phyloP scores from a whole-genome alignment of 1,284 basidiomycete genomes.

The Hortiboletus rubellus region DNA sequence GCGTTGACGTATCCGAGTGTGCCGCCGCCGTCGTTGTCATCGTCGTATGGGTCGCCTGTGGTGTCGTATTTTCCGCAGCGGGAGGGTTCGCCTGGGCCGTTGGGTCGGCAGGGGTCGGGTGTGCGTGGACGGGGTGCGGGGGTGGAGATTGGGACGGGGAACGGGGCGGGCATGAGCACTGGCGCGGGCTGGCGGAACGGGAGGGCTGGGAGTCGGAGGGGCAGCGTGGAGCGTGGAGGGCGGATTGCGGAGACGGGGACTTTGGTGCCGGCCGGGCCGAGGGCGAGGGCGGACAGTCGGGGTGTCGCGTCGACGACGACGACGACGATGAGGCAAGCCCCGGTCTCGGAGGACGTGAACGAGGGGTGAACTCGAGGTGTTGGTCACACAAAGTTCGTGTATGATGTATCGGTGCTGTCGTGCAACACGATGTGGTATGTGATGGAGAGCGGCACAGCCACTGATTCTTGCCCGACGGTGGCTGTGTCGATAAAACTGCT shows the following conservation, averaged over 20 bases:
- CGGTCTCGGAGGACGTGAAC: neutral
- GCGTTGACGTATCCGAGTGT: slow-evolving; percentile 63
- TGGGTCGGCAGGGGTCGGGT: slow-evolving; percentile 52
- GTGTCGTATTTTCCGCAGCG: slow-evolving; percentile 47
- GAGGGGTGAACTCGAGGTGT: slow-evolving; percentile 1
- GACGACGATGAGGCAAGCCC: neutral
- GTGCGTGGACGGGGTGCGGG: slow-evolving; percentile 43
- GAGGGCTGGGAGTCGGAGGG: slow-evolving; percentile 47
- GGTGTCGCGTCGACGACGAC: slow-evolving; percentile 20
- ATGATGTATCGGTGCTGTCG: neutral
- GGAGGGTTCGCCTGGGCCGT: slow-evolving; percentile 49
- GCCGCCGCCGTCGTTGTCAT: slow-evolving; percentile 66
- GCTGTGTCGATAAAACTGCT: neutral
- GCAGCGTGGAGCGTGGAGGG: slow-evolving; percentile 59
- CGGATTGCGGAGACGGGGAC: slow-evolving; percentile 66
- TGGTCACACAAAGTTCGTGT: neutral
- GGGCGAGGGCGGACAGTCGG: slow-evolving; percentile 45
- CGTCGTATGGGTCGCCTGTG: slow-evolving; percentile 64
- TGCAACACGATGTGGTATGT: too few species aligned
- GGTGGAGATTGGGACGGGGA: slow-evolving; percentile 34
- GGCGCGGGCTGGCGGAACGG: slow-evolving; percentile 34
- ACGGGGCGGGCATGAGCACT: neutral
- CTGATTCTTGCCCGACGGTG: neutral
- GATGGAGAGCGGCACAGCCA: neutral
- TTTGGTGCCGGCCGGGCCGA: slow-evolving; percentile 45